These are phyloP conservation scores for Umbilicaria muhlenbergii DNA, from an alignment of 495 filamentous ascomycete genomes.

Conservation along the genomic window DNA sequence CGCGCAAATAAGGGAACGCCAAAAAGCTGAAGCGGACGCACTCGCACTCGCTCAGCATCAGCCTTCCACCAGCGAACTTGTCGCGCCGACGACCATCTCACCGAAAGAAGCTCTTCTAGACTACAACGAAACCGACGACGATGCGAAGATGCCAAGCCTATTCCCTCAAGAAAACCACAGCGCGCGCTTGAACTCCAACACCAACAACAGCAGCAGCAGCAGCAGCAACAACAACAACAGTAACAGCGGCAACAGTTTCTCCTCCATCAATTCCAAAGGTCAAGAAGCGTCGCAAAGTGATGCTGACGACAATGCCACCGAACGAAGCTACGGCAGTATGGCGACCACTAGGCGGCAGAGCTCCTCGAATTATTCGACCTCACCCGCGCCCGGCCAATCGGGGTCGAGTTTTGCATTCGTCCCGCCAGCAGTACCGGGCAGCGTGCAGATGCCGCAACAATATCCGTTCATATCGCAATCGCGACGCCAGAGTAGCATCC, in stretches of 20 bases:
- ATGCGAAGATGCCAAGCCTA: constrained; percentile 44
- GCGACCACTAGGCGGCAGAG: constrained; percentile 27
- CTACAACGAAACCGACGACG: constrained; percentile 58
- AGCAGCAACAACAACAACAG: constrained; percentile 13
- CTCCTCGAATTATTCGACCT: constrained; percentile 20
- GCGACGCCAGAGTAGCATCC: constrained; percentile 23
- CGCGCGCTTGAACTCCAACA: constrained; percentile 21
- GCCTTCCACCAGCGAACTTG: constrained; percentile 8
- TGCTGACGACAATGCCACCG: constrained; percentile 17
- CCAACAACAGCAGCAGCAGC: constrained; percentile 12
- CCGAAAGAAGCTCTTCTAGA: constrained; percentile 88
- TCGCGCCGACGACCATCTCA: constrained; percentile 76
- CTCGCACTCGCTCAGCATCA: constrained; percentile 22
- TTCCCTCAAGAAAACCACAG: constrained; percentile 36
- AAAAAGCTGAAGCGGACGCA: constrained; percentile 41
- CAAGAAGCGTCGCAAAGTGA: constrained; percentile 8
- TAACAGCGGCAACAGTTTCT: constrained; percentile 12
- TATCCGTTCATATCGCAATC: constrained; percentile 37
- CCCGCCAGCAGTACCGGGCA: constrained; percentile 21
- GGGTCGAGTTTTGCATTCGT: constrained; percentile 23
- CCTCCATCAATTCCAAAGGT: constrained; percentile 4
- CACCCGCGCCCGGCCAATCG: constrained; percentile 14
- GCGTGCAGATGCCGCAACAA: constrained; percentile 35
- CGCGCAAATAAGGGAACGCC: constrained; percentile 41
- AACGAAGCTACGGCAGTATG: constrained; percentile 18